A percentile compares a stretch with the other conserved stretches of the same genome.
Evolutionary conservation across 257 asterid genomes (phyloP).

Genomic region (Nicotiana benthamiana): DNA sequence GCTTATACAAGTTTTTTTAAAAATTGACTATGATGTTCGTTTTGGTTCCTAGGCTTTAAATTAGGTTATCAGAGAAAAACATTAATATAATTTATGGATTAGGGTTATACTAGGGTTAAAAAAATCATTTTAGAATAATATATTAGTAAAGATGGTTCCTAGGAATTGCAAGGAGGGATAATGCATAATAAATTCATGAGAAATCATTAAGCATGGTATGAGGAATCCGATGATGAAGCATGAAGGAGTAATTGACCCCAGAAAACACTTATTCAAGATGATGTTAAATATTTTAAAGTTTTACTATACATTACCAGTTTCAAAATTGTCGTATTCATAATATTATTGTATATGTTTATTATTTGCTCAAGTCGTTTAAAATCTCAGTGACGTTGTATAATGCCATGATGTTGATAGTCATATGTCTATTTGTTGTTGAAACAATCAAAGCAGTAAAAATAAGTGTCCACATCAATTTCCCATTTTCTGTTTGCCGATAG

Average conservation of each 20-base stretch:
- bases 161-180: slow-evolving; percentile 17
- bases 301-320: neutral
- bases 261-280: slow-evolving; percentile 15
- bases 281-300: neutral
- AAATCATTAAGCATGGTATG: slow-evolving; percentile 18
- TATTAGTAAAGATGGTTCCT: neutral
- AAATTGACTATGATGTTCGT: neutral
- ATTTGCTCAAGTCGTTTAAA: neutral
- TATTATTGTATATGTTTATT: neutral
- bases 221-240: slow-evolving; percentile 30
- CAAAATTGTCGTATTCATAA: neutral
- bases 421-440: neutral
- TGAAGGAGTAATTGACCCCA: slow-evolving; percentile 3
- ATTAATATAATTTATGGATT: neutral
- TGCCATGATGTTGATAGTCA: neutral
- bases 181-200: slow-evolving; percentile 5
- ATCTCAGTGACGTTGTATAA: neutral
- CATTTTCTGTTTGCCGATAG: neutral
- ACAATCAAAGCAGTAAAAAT: neutral
- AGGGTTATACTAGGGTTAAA: neutral
- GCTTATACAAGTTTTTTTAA: neutral
- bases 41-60: neutral
- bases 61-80: neutral
- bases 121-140: neutral
- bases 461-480: slow-evolving; percentile 6